These are phyloP conservation scores for Candida qinlingensis DNA, from an alignment of 805 yeast genomes.

Conservation along the genomic window DNA sequence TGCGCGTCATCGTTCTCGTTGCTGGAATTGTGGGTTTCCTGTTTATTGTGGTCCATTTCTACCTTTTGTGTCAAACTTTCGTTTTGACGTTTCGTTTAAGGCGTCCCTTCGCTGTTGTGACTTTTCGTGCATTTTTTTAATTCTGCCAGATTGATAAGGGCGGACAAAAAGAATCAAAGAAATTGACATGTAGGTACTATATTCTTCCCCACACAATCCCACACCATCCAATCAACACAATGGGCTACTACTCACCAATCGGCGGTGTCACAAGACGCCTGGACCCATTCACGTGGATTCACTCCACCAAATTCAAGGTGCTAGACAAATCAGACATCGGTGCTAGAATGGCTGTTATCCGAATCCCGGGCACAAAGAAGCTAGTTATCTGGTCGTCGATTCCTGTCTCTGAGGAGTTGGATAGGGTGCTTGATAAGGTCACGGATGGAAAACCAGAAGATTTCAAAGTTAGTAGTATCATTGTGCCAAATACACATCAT, in stretches of 20 bases:
- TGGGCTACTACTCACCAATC: constrained; percentile 36
- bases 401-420: constrained; percentile 46
- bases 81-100: no score
- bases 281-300: constrained; percentile 27
- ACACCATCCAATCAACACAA: constrained; percentile 6
- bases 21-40: not conserved
- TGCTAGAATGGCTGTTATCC: constrained; percentile 35
- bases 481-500: constrained; percentile 63
- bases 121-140: not conserved
- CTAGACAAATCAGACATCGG: constrained; percentile 29
- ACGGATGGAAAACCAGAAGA: constrained; percentile 30
- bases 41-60: not conserved
- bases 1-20: constrained; percentile 2
- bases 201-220: no score
- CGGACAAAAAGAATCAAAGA: no score
- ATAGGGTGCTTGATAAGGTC: constrained; percentile 32
- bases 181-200: no score
- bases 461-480: constrained; percentile 40
- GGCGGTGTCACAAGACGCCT: constrained; percentile 36
- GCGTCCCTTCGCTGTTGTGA: not conserved
- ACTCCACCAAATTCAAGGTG: constrained; percentile 32
- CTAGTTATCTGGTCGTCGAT: constrained; percentile 53
- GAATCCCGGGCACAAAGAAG: constrained; percentile 23
- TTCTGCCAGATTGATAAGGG: no score
- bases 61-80: not conserved